phyloP scores from a whole-genome alignment of 257 asterid species.

The Hygrophila difformis region DNA sequence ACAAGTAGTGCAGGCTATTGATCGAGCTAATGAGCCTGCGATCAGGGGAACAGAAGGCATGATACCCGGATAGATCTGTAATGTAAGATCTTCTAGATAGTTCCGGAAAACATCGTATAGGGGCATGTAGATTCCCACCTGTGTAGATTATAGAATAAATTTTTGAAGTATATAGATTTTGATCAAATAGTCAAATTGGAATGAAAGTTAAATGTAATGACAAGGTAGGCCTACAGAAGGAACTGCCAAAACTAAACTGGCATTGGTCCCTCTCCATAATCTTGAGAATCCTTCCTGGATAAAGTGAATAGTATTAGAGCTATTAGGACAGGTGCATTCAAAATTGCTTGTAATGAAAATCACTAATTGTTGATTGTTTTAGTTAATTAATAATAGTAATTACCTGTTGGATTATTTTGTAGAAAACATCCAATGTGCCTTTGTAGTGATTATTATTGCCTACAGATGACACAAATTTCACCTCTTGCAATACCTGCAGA shows the following conservation, averaged over 20 bases:
- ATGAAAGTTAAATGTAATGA: slow-evolving; percentile 2
- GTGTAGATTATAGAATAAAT: slow-evolving; percentile 12
- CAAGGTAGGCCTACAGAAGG: slow-evolving; percentile 99
- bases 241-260: slow-evolving; percentile 80
- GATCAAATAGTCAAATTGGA: neutral
- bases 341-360: too few species aligned
- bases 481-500: slow-evolving; percentile 29
- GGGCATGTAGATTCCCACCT: slow-evolving; percentile 96
- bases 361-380: neutral
- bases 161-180: neutral
- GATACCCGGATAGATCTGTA: slow-evolving; percentile 38
- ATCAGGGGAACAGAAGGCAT: slow-evolving; percentile 67
- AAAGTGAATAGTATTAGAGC: too few species aligned
- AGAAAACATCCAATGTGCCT: slow-evolving; percentile 52
- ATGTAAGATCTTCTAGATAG: slow-evolving; percentile 50
- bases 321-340: too few species aligned
- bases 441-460: too few species aligned
- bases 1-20: slow-evolving; percentile 79
- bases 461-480: too few species aligned
- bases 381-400: slow-evolving; percentile 14
- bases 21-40: slow-evolving; percentile 86
- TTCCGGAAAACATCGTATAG: slow-evolving; percentile 73
- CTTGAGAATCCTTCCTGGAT: slow-evolving; percentile 82
- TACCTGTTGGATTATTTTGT: slow-evolving; percentile 51
- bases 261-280: slow-evolving; percentile 96